Conservation (phyloP, 176 grass and related monocot genomes). For the Panicum miliaceum region DNA sequence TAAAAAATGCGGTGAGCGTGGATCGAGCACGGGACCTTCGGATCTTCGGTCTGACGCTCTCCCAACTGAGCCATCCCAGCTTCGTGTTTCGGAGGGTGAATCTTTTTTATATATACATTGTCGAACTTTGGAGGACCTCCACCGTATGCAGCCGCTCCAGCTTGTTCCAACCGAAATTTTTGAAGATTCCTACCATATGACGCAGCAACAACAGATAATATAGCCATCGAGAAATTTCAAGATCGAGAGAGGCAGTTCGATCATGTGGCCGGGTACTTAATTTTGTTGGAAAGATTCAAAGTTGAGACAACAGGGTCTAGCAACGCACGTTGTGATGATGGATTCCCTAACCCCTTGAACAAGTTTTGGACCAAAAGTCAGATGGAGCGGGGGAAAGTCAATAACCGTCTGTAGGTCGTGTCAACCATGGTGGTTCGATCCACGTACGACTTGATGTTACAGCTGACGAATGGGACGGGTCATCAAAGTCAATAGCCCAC, state of each 20-base stretch:
- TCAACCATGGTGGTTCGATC: neutral
- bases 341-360: neutral
- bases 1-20: constrained; percentile 57
- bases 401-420: neutral
- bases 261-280: neutral
- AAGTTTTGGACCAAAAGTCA: constrained; percentile 19
- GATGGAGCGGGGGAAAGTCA: neutral
- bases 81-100: too few species aligned
- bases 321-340: neutral
- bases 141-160: too few species aligned
- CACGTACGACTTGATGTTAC: neutral
- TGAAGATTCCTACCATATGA: too few species aligned
- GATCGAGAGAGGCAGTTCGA: too few species aligned
- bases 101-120: too few species aligned
- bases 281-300: neutral
- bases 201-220: neutral
- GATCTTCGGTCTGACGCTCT: constrained; percentile 99
- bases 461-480: neutral
- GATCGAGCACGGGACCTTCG: constrained; percentile 95
- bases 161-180: too few species aligned
- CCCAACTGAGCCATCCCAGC: constrained; percentile 72
- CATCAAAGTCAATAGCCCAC: too few species aligned
- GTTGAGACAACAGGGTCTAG: neutral
- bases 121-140: too few species aligned
- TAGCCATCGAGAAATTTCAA: neutral